Percentiles rank a stretch among this genome's conserved stretches.
phyloP scores from a whole-genome alignment of 2,329 filamentous ascomycete species.

The Fusarium sambucinum region DNA sequence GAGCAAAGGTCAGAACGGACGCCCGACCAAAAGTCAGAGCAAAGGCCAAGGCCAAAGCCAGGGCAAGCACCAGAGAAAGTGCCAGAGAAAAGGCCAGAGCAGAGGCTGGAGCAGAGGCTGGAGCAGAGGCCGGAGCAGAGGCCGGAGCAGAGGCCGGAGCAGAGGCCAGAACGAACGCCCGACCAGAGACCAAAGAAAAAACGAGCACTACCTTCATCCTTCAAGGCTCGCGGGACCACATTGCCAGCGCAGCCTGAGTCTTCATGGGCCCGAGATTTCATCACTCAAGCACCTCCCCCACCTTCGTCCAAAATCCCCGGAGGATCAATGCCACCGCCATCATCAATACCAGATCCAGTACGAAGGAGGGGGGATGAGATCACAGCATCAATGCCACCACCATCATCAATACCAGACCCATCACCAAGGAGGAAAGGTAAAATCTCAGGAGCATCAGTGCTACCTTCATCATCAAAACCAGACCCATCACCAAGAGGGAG shows the following conservation, averaged over 20 bases:
- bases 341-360: conserved; percentile 27
- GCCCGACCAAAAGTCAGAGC: background rate
- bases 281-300: conserved; percentile 28
- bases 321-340: conserved; percentile 36
- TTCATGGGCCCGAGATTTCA: conserved; percentile 20
- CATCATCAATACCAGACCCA: conserved; percentile 31
- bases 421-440: background rate
- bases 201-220: background rate
- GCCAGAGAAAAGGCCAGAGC: background rate
- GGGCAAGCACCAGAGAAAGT: background rate
- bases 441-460: too few relatives aligned
- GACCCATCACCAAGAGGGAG: conserved; percentile 12
- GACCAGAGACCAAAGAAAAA: background rate
- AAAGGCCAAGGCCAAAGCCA: background rate
- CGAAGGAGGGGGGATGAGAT: too few relatives aligned
- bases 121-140: too few relatives aligned
- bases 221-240: background rate
- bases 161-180: background rate
- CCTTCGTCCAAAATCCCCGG: conserved; percentile 36
- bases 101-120: background rate
- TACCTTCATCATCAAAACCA: too few relatives aligned
- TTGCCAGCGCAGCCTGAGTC: conserved; percentile 8
- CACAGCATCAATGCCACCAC: conserved; percentile 28
- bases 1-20: background rate
- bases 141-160: background rate